Conservation (phyloP, 345 rosid species). For the Nasturtium officinale region DNA sequence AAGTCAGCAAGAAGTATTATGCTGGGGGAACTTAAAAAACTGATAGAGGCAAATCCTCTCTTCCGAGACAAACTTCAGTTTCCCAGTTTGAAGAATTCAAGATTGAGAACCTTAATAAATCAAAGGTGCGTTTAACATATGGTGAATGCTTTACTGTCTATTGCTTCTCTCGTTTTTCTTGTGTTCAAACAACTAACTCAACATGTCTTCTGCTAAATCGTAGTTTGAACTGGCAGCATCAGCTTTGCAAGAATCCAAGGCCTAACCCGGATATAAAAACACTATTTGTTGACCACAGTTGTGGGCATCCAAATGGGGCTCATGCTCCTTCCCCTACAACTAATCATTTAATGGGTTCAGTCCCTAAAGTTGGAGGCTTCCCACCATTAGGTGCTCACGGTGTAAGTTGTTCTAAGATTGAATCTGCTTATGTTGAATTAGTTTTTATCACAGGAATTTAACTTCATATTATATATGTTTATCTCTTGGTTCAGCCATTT, state of each 20-base stretch:
- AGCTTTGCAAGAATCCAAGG: conserved; percentile 59
- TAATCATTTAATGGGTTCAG: conserved; percentile 51
- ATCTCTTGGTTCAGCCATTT: conserved; percentile 46
- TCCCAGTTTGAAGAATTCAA: conserved; percentile 54
- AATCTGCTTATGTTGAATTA: conserved; percentile 16
- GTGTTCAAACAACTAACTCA: conserved; percentile 19
- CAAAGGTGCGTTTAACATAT: conserved; percentile 43
- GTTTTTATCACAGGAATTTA: not conserved
- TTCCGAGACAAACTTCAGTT: conserved; percentile 57
- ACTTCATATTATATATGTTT: conserved; percentile 12
- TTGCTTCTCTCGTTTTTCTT: not conserved
- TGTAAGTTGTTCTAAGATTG: conserved; percentile 44
- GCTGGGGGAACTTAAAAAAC: conserved; percentile 53
- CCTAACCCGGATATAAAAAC: conserved; percentile 59
- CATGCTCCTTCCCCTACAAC: conserved; percentile 55
- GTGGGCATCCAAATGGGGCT: conserved; percentile 55
- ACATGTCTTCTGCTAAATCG: conserved; percentile 20
- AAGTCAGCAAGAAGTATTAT: conserved; percentile 54
- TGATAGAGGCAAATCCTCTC: conserved; percentile 52
- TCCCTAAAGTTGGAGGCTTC: conserved; percentile 56
- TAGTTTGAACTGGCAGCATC: conserved; percentile 61
- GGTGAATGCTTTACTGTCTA: not conserved
- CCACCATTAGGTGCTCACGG: conserved; percentile 55
- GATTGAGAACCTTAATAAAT: conserved; percentile 56
- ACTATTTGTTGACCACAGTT: conserved; percentile 53